These are phyloP conservation scores for Aschersonia sp. DNA, from an alignment of 2,329 filamentous ascomycete species.

Conservation along the genomic window DNA sequence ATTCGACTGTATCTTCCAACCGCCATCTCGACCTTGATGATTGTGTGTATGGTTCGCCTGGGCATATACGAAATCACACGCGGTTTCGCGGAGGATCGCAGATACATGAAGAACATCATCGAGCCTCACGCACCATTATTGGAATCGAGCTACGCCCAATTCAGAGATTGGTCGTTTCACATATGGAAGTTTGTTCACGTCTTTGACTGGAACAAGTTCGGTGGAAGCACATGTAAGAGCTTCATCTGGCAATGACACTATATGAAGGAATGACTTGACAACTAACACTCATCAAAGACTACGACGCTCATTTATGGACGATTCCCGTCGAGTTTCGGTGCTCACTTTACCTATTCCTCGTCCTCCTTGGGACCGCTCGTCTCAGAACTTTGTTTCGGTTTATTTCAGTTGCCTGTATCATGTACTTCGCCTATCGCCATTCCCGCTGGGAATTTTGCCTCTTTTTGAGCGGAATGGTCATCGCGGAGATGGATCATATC, in stretches of 20 bases:
- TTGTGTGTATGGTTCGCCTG: slow-evolving; percentile 26
- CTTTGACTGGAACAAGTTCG: slow-evolving; percentile 33
- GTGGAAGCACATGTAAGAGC: slow-evolving; percentile 27
- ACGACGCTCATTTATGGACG: slow-evolving; percentile 48
- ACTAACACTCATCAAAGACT: slow-evolving; percentile 12
- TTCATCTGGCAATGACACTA: background rate
- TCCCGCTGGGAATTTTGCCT: slow-evolving; percentile 40
- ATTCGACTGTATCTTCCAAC: slow-evolving; percentile 38
- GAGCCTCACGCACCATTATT: slow-evolving; percentile 30
- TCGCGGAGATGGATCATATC: slow-evolving; percentile 40
- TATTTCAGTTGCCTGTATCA: slow-evolving; percentile 23
- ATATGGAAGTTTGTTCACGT: slow-evolving; percentile 36
- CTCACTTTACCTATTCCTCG: slow-evolving; percentile 42
- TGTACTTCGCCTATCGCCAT: slow-evolving; percentile 29
- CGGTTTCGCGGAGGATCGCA: slow-evolving; percentile 26
- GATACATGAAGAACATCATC: slow-evolving; percentile 31
- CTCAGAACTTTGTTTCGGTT: slow-evolving; percentile 27
- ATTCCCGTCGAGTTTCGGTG: slow-evolving; percentile 46
- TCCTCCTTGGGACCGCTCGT: slow-evolving; percentile 33
- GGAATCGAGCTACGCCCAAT: slow-evolving; percentile 22
- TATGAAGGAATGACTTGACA: no score
- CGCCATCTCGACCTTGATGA: slow-evolving; percentile 32
- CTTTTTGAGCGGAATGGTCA: slow-evolving; percentile 37
- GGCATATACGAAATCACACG: slow-evolving; percentile 34
- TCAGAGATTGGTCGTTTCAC: slow-evolving; percentile 29